Base-by-base conservation (phyloP, 2,329 filamentous ascomycete genomes). In the Ascomycota sp. region DNA sequence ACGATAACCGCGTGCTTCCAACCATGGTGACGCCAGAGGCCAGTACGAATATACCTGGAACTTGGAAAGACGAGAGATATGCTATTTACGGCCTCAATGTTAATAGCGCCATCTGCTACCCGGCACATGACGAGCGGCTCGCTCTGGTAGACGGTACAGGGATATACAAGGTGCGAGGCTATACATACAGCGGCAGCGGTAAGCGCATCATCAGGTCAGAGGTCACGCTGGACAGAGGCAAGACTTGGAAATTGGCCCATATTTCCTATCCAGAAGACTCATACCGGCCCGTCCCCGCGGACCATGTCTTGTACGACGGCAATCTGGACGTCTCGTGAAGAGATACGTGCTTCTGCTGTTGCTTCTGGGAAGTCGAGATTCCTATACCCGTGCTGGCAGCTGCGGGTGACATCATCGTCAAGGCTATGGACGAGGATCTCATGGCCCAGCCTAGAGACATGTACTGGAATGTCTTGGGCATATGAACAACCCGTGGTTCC, bases 401-500 rank as follows among this genome's bases (percentile, higher is more conserved):
- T 3, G 66, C 78, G 1, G 65, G 71, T 26, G 81, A 83, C 42
- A 69, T 94, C 23, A 63, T 91, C 43, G 72, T 92, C 5, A 65
- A 85, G 27, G 76, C 75, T 4, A 92, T 93, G 82, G 85, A 94
- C 40, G 85, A 93, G 38, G 68, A 75, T 32, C 75, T 93, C 69
- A 80, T 78, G 50, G 59, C 80, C 0, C 82, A 92, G 47, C 85
- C 85, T 4, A 65, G 80, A 36, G 85, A 94, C 43, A 89, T 93
- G 80, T 93, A 93, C 54, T 94, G 85, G 85, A 83, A 72, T 35
- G 82, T 92, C 2, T 56, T 93, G 24, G 83, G 85, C 0, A 94
- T 94, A 93, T 94, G 85, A 93, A 93, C 53, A 93, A 93, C 42
- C 79, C 81, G 0, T 94, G 85, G 85, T 94, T 77, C 49, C 65